These are phyloP conservation scores for Setaria italica DNA, from an alignment of 202 grass and related monocot species.

Conservation along the genomic window DNA sequence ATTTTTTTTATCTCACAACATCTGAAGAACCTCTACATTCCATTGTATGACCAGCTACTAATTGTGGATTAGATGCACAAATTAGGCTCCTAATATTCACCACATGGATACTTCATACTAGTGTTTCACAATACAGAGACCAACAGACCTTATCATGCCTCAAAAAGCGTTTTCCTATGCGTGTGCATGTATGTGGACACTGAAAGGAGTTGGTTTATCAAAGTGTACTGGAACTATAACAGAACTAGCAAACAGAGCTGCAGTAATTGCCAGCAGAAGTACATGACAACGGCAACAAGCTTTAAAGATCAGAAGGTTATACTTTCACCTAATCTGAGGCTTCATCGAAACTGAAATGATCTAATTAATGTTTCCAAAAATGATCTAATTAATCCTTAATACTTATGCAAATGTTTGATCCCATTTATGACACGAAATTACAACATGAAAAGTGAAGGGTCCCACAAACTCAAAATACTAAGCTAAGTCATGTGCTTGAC, in stretches of 20 bases:
- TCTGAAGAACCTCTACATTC: background rate
- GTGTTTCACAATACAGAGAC: constrained; percentile 9
- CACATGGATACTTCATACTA: background rate
- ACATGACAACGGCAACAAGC: background rate
- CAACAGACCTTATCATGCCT: constrained; percentile 8
- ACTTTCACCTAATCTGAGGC: constrained; percentile 26
- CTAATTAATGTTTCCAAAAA: constrained; percentile 25
- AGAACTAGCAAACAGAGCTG: background rate
- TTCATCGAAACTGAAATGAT: background rate
- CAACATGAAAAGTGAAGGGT: constrained; percentile 20
- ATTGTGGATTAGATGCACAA: background rate
- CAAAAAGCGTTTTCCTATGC: background rate
- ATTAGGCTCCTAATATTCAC: constrained; percentile 6
- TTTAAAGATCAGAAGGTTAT: background rate
- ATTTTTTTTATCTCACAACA: background rate
- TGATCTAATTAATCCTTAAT: constrained; percentile 30
- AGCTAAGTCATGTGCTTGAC: constrained; percentile 19
- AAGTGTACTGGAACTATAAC: background rate
- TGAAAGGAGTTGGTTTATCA: background rate
- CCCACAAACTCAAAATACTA: constrained; percentile 4
- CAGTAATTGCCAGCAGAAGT: background rate
- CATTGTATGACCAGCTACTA: constrained; percentile 20
- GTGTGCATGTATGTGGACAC: background rate
- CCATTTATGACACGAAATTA: constrained; percentile 19
- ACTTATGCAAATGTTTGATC: constrained; percentile 18